A percentile compares a stretch with the other conserved stretches of the same genome.
Conservation (phyloP, 2,329 filamentous ascomycete species). For the Hypoxylon rubiginosum region DNA sequence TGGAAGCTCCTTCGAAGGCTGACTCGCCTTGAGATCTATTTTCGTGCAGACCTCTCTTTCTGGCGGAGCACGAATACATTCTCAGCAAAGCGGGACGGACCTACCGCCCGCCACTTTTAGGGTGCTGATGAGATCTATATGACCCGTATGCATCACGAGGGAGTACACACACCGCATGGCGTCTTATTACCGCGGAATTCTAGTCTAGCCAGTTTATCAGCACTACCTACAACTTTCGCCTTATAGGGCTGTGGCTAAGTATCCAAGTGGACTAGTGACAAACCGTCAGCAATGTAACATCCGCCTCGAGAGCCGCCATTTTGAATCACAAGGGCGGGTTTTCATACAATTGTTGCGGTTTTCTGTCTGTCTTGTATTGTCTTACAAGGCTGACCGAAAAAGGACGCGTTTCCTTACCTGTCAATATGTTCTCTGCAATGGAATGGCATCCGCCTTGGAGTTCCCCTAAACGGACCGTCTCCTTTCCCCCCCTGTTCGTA, state of each 20-base stretch:
- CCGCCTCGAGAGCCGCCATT: constrained; percentile 15
- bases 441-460: not conserved
- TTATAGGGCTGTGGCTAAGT: constrained; percentile 31
- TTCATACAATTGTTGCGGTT: not conserved
- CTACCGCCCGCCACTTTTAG: constrained; percentile 15
- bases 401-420: not conserved
- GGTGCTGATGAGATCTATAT: constrained; percentile 30
- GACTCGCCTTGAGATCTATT: constrained; percentile 17
- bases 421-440: not conserved
- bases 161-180: constrained; percentile 5
- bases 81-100: constrained; percentile 15
- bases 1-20: constrained; percentile 15
- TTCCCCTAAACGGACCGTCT: no score
- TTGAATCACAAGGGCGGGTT: not conserved
- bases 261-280: constrained; percentile 1
- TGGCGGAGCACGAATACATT: constrained; percentile 7
- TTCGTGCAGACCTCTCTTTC: constrained; percentile 1
- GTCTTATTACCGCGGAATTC: not conserved
- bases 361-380: constrained; percentile 11
- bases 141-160: constrained; percentile 16
- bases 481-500: not conserved
- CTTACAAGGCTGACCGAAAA: constrained; percentile 22
- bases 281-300: constrained; percentile 8
- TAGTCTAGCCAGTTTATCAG: not conserved
- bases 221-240: constrained; percentile 14